These are phyloP conservation scores for Ceratobasidium sp. DNA, from an alignment of 1,284 basidiomycete species.

Conservation along the genomic window DNA sequence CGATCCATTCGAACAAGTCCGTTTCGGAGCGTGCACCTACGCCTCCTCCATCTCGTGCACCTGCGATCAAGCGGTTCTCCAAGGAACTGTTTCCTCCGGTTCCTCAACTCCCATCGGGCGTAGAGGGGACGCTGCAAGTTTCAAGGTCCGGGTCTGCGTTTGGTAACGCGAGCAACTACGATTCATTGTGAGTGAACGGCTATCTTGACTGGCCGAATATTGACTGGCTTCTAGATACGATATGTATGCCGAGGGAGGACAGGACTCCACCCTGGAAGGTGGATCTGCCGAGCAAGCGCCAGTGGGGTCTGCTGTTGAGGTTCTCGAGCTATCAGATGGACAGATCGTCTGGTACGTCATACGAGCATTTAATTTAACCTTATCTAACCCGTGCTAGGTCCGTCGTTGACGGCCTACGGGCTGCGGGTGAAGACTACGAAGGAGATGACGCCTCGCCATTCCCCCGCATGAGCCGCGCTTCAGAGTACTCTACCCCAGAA, in stretches of 20 bases:
- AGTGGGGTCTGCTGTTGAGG: conserved; percentile 67
- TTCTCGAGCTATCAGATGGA: conserved; percentile 79
- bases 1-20: conserved; percentile 61
- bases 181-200: conserved; percentile 67
- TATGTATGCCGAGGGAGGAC: conserved; percentile 63
- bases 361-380: conserved; percentile 9
- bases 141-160: conserved; percentile 6
- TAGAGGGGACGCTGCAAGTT: conserved; percentile 51
- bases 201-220: conserved; percentile 41
- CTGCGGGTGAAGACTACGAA: conserved; percentile 63
- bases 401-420: conserved; percentile 77
- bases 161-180: conserved; percentile 62
- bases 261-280: neutral
- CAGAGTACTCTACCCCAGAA: conserved; percentile 63
- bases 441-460: conserved; percentile 61
- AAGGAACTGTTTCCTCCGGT: conserved; percentile 69
- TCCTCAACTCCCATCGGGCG: conserved; percentile 62
- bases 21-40: conserved; percentile 81
- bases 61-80: conserved; percentile 65
- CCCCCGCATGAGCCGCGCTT: conserved; percentile 71
- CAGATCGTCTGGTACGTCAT: conserved; percentile 75
- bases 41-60: conserved; percentile 72
- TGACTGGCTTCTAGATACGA: conserved; percentile 62
- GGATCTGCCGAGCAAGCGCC: conserved; percentile 10
- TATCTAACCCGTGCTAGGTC: conserved; percentile 58